Base-by-base conservation (phyloP, 1,284 basidiomycete genomes). In the Pseudozyma pruni region DNA sequence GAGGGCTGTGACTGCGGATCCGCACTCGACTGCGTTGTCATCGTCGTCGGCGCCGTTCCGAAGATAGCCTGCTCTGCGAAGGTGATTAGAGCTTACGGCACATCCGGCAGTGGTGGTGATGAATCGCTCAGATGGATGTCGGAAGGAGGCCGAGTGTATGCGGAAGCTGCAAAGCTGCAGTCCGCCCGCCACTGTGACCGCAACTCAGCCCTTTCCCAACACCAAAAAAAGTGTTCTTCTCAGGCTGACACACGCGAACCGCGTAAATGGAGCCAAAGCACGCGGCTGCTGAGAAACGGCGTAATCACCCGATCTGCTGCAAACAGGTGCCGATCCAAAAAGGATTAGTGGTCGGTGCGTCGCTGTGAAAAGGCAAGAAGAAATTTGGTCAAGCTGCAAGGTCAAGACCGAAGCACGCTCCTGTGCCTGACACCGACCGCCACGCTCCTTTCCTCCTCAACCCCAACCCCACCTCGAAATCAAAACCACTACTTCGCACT, bases 1-100 rank as follows among this genome's bases (percentile, higher is more conserved):
- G 60, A 59, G 1, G 52, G 54, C 33, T 56, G 58, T 19, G 64
- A 57, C 39, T 55, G 57, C n/a, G 53, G 51, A 50, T 58, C 58
- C 4, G 41, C 33, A 25, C 53, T 68, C 38, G 58, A 58, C 31
- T 69, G 66, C 22, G 66, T 49, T 9, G 58, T 42, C 64, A 61
- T 68, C 35, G 22, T 47, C 23, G 20, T 25, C 22, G 29, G 6
- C 11, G 33, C 7, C 22, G 34, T 38, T 37, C 33, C 40, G 32
- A 40, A 20, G 4, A 11, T 17, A 1, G 23, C 35, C 5, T 34
- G 19, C 19, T 8, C 44, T 13, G 19, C 25, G 29, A 22, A 11
- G 22, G 2, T 39, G 20, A 22, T 39, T n/a, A 37, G 29, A 7
- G 17, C 14, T 39, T 17, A 3, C 14, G 35, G 27, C 16, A 16